Conservation (phyloP, 768 basidiomycete genomes). For the Strobilomyces dryophilus region DNA sequence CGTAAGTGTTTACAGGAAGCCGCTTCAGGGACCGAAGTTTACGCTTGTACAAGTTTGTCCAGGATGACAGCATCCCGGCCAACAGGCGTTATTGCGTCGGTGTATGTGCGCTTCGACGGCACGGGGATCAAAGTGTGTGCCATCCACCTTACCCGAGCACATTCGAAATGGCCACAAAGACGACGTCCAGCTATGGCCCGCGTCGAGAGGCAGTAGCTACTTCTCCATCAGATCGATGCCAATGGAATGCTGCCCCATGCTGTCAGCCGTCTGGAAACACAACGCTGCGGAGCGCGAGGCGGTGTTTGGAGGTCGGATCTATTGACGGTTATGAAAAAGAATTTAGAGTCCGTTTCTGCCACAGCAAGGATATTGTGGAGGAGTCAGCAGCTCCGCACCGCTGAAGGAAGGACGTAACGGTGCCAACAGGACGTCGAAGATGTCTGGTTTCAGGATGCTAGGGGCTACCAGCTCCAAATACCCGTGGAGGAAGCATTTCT, state of each 20-base stretch:
- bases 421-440: background rate
- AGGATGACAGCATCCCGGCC: conserved; percentile 28
- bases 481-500: background rate
- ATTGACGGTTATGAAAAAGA: conserved; percentile 2
- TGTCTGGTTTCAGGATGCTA: background rate
- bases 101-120: conserved; percentile 16
- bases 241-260: conserved; percentile 1
- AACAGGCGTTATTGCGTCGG: conserved; percentile 9
- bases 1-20: conserved; percentile 12
- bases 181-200: conserved; percentile 8
- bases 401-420: conserved; percentile 1
- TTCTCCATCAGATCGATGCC: conserved; percentile 6
- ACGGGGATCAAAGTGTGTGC: conserved; percentile 25
- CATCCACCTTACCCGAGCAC: conserved; percentile 16
- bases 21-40: conserved; percentile 21
- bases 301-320: conserved; percentile 10
- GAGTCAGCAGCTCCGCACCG: background rate
- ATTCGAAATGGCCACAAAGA: conserved; percentile 15
- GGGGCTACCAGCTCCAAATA: background rate
- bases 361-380: background rate
- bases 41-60: conserved; percentile 17
- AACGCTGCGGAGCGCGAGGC: conserved; percentile 8
- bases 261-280: conserved; percentile 3
- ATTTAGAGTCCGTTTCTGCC: background rate
- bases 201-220: conserved; percentile 8